Evolutionary conservation across 208 protist genomes (phyloP).

Genomic region (Balamuthia mandrillaris): DNA sequence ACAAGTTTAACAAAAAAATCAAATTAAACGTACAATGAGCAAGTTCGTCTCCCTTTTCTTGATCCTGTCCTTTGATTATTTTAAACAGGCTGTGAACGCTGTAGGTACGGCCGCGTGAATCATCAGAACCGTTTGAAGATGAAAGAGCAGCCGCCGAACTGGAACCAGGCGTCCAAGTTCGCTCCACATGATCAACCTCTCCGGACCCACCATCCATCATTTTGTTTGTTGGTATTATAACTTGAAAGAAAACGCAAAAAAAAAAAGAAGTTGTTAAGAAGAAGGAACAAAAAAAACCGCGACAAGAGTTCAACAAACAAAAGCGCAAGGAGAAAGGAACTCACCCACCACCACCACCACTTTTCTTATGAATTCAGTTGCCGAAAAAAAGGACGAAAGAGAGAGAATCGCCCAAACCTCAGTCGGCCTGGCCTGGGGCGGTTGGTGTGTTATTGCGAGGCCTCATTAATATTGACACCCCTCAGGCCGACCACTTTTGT

Average conservation of each 20-base stretch:
- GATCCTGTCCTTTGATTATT: conserved; percentile 11
- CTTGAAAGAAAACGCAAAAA: not conserved
- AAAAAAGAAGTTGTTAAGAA: not conserved
- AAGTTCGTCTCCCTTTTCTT: conserved; percentile 26
- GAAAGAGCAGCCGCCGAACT: not conserved
- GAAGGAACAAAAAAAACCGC: not conserved
- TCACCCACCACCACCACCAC: too few species aligned
- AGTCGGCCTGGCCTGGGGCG: too few species aligned
- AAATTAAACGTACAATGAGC: not conserved
- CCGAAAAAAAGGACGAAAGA: too few species aligned
- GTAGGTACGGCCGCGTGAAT: not conserved
- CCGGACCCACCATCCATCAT: not conserved
- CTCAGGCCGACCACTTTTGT: too few species aligned
- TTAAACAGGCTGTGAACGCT: conserved; percentile 18
- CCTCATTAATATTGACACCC: too few species aligned
- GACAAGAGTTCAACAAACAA: not conserved
- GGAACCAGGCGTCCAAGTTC: not conserved
- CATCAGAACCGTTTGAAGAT: not conserved
- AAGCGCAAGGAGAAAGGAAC: not conserved
- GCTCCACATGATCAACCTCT: not conserved
- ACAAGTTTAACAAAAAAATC: not conserved
- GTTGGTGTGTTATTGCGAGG: too few species aligned
- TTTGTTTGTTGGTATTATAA: not conserved
- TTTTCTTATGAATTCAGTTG: too few species aligned
- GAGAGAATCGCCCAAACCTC: too few species aligned